Evolutionary conservation across 805 yeast species (phyloP).

Genomic region (Candida lessepsii): DNA sequence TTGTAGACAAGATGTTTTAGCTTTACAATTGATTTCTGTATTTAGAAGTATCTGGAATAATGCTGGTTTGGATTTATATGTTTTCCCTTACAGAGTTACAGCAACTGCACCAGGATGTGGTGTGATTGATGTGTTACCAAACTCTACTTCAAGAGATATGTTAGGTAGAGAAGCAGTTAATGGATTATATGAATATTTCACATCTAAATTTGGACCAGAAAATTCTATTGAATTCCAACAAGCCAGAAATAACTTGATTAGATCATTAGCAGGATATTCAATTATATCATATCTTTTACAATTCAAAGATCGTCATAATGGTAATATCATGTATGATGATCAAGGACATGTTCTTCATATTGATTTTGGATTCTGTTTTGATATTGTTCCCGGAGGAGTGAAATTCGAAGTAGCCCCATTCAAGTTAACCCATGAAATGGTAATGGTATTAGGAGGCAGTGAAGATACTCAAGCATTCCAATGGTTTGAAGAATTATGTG

Average conservation of each 20-base stretch:
- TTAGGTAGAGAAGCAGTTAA: slow-evolving; percentile 98
- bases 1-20: slow-evolving; percentile 95
- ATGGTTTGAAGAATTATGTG: slow-evolving; percentile 94
- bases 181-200: slow-evolving; percentile 89
- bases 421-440: slow-evolving; percentile 95
- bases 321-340: slow-evolving; percentile 94
- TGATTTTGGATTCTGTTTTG: slow-evolving; percentile 98
- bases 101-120: slow-evolving; percentile 99
- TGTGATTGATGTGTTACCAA: slow-evolving; percentile 95
- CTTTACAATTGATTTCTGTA: slow-evolving; percentile 85
- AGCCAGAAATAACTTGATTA: slow-evolving; percentile 89
- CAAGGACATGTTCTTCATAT: slow-evolving; percentile 94
- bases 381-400: slow-evolving; percentile 98
- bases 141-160: slow-evolving; percentile 95
- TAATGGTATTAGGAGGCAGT: slow-evolving; percentile 92
- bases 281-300: slow-evolving; percentile 87
- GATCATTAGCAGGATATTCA: slow-evolving; percentile 92
- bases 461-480: slow-evolving; percentile 78
- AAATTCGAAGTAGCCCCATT: slow-evolving; percentile 98
- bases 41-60: slow-evolving; percentile 88
- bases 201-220: slow-evolving; percentile 93
- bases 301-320: slow-evolving; percentile 97
- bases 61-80: slow-evolving; percentile 85
- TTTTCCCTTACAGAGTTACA: slow-evolving; percentile 91
- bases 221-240: slow-evolving; percentile 83